These are phyloP conservation scores for Ophiocordyceps polyrhachis-furcata DNA, from an alignment of 2,329 filamentous ascomycete species.

Conservation along the genomic window DNA sequence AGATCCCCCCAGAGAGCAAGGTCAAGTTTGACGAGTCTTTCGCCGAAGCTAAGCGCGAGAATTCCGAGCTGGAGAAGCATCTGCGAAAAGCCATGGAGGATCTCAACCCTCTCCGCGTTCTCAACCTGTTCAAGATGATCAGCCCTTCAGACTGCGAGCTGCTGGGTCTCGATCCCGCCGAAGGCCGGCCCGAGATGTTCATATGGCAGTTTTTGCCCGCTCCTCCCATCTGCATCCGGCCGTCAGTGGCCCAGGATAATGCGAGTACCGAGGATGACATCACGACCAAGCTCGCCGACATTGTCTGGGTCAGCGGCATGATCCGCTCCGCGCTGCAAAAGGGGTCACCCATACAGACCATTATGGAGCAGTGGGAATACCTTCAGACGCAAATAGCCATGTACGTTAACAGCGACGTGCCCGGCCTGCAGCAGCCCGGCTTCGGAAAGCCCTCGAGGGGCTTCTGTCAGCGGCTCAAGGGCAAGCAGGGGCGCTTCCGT, in stretches of 20 bases:
- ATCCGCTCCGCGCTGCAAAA: constrained; percentile 81
- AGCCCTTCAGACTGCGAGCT: constrained; percentile 75
- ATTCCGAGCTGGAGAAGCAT: constrained; percentile 76
- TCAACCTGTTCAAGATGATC: constrained; percentile 85
- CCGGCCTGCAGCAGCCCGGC: constrained; percentile 87
- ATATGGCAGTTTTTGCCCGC: constrained; percentile 95
- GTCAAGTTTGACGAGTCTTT: constrained; percentile 75
- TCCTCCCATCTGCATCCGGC: constrained; percentile 84
- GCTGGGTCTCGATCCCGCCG: constrained; percentile 67
- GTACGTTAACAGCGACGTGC: constrained; percentile 99
- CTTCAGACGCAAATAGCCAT: constrained; percentile 97
- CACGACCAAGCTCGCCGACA: constrained; percentile 97
- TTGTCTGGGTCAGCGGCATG: constrained; percentile 92
- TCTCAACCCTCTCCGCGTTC: constrained; percentile 68
- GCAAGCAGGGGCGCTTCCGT: constrained; percentile 91
- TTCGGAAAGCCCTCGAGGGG: constrained; percentile 92
- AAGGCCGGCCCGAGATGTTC: constrained; percentile 88
- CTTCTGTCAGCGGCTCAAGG: constrained; percentile 90
- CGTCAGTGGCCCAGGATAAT: constrained; percentile 92
- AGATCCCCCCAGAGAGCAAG: constrained; percentile 66
- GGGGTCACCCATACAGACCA: constrained; percentile 79
- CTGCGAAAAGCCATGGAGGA: constrained; percentile 86
- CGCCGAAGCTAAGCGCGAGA: constrained; percentile 54
- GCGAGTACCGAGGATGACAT: constrained; percentile 93
- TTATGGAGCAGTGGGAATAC: constrained; percentile 75